Conservation (phyloP, 2,329 filamentous ascomycete genomes). For the Xenoacremonium recifei region DNA sequence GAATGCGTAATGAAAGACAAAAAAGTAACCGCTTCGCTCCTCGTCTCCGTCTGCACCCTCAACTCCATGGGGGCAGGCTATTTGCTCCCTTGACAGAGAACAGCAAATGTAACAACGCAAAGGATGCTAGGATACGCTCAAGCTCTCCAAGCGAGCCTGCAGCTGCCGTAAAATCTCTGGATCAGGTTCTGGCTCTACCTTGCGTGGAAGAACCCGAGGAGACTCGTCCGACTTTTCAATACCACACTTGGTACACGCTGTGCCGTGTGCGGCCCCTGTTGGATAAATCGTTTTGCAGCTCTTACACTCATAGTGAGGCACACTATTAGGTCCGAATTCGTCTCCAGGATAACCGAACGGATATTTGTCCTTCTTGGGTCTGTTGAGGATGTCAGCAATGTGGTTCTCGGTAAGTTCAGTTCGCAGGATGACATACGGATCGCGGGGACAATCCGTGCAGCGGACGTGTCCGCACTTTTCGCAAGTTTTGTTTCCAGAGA, state of each 20-base stretch:
- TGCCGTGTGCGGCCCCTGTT: slow-evolving; percentile 46
- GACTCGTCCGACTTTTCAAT: slow-evolving; percentile 61
- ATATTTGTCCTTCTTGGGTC: slow-evolving; percentile 66
- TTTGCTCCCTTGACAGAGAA: no score
- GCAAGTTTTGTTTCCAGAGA: slow-evolving; percentile 60
- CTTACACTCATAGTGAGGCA: slow-evolving; percentile 59
- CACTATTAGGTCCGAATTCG: slow-evolving; percentile 50
- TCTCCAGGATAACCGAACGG: slow-evolving; percentile 70
- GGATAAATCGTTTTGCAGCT: slow-evolving; percentile 61
- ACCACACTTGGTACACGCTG: slow-evolving; percentile 58
- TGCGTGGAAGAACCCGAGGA: slow-evolving; percentile 56
- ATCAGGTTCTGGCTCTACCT: slow-evolving; percentile 60
- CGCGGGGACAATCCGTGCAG: slow-evolving; percentile 77
- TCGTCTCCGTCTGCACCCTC: slow-evolving; percentile 19
- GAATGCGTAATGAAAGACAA: no score
- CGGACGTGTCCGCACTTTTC: slow-evolving; percentile 67
- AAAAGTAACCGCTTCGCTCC: slow-evolving; percentile 20
- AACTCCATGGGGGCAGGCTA: no score
- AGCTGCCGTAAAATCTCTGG: slow-evolving; percentile 58
- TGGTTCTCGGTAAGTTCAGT: slow-evolving; percentile 7
- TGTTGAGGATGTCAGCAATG: slow-evolving; percentile 27
- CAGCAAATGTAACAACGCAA: no score
- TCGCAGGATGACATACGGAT: slow-evolving; percentile 60
- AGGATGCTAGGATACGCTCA: slow-evolving; percentile 37
- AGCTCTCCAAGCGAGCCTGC: slow-evolving; percentile 50